Base-by-base conservation (phyloP, 768 basidiomycete species). In the Amanita molliuscula region DNA sequence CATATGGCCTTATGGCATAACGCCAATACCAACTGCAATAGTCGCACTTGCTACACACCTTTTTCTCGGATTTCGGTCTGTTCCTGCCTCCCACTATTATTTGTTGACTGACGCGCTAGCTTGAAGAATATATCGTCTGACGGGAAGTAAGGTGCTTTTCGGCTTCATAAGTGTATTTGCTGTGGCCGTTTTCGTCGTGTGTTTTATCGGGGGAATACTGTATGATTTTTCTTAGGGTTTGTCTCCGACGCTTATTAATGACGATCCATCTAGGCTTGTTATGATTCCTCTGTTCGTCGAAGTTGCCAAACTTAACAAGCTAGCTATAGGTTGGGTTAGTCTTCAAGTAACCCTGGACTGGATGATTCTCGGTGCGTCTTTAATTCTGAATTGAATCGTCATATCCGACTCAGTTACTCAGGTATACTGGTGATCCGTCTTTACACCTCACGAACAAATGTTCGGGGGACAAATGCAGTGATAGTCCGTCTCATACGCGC, bases 401-500 rank as follows among this genome's bases (percentile, higher is more conserved):
- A 41, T 18, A 20, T 41, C 13, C 21, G 21, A 25, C 5, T 16
- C 9, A 6, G 29, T 47, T 21, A 11, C 34, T 21, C 46, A 54
- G 55, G 23, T 9, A 34, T 35, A 16, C 21, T 55, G 37, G 31
- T 26, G 10, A 31, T 40, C 36, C 8, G n/a, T 28, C 44, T 55
- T 13, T 33, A 41, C 16, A 44, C 40, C 15, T 42, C 54, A 15
- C 52, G 52, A 10, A 51, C 55, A 3, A 20, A 21, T n/a, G 34
- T 33, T 9, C 44, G 42, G 6, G 21, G 11, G 18, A 51, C 50
- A 3, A 51, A 56, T 23, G 51, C 36, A 4, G 53, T 56, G 2
- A 44, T 54, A 16, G 43, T 54, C 21, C 53, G 55, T 26, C 53
- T 56, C 15, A 53, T 51, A 16, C 48, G 46, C 8, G 53, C 47